Base-by-base conservation (phyloP, 2,329 filamentous ascomycete genomes). In the Setomelanomma holmii region DNA sequence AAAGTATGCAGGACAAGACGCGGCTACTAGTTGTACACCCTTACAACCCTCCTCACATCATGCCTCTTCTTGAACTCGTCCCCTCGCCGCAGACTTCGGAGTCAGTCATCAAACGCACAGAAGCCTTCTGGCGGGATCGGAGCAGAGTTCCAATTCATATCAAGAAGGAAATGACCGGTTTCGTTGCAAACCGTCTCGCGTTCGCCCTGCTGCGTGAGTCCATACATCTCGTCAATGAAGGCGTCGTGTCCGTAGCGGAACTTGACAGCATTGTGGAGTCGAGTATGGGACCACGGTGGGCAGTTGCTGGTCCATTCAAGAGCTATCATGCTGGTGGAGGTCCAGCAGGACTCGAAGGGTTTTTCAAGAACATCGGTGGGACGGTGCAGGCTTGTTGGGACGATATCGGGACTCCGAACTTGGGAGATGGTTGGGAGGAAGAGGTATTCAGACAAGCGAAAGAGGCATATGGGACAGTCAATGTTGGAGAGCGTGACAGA, bases 31-130 rank as follows among this genome's bases (percentile, higher is more conserved):
- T 86, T 1, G 82, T 84, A 4, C 85, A 86, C 64, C 84, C 84
- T 0, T 87, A 83, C 67, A 86, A 86, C 48, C 85, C 84, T 19
- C 84, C 84, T 1, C 83, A 86, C 56, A 78, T 86, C 46, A 85
- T 86, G 81, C 84, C 84, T 0, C 63, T 87, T 1, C 68, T 86
- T 2, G 84, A 87, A 64, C 74, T 86, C 24, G 84, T 86, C 0
- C 82, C 83, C 0, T 78, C 75, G 1, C 78, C 76, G 4, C 51
- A 57, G 23, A 85, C 80, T 0, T 64, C 66, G 0, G 33, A 67
- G 0, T 63, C 68, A 1, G 69, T 77, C 1, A 67, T 82, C 1
- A 59, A 71, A 4, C 64, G 68, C 6, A 81, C 80, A 4, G 45
- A 79, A 22, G 59, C 66, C 1, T 85, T 82, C 58, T 85, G 79